These are phyloP conservation scores for Wickerhamiella qilinensis DNA, from an alignment of 805 yeast species.

Conservation along the genomic window DNA sequence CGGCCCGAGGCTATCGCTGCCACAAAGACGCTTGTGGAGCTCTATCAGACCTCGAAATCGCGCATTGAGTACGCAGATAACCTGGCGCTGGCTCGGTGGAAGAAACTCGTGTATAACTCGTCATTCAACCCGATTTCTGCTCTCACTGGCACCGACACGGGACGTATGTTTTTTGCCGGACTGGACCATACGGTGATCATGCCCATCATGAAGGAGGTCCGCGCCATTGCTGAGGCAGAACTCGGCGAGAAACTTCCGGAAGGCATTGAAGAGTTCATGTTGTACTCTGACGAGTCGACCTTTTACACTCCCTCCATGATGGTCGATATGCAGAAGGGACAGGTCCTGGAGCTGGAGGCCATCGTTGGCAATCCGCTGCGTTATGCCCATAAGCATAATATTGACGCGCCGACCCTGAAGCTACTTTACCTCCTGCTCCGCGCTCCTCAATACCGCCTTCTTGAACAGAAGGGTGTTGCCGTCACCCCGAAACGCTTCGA, in stretches of 20 bases:
- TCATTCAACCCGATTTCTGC: conserved; percentile 48
- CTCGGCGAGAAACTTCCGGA: conserved; percentile 29
- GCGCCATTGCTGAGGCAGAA: conserved; percentile 51
- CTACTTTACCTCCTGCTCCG: conserved; percentile 42
- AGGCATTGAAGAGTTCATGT: conserved; percentile 32
- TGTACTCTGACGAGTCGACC: conserved; percentile 41
- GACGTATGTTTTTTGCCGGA: conserved; percentile 33
- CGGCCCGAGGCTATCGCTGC: conserved; percentile 18
- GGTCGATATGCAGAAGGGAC: conserved; percentile 48
- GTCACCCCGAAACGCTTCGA: conserved; percentile 24
- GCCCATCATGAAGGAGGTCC: conserved; percentile 57
- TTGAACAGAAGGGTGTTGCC: conserved; percentile 37
- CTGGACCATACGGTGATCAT: conserved; percentile 25
- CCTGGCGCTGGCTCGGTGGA: conserved; percentile 41
- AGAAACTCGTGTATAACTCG: conserved; percentile 55
- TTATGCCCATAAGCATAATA: conserved; percentile 32
- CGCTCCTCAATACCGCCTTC: conserved; percentile 43
- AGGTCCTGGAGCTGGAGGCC: conserved; percentile 55
- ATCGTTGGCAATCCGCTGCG: conserved; percentile 50
- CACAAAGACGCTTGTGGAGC: conserved; percentile 28
- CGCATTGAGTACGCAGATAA: conserved; percentile 27
- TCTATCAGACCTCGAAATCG: conserved; percentile 32
- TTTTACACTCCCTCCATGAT: conserved; percentile 60
- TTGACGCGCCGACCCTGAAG: conserved; percentile 42
- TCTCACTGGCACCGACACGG: conserved; percentile 42